Conservation (phyloP, 805 yeast species). For the Maudiozyma turicensis region DNA sequence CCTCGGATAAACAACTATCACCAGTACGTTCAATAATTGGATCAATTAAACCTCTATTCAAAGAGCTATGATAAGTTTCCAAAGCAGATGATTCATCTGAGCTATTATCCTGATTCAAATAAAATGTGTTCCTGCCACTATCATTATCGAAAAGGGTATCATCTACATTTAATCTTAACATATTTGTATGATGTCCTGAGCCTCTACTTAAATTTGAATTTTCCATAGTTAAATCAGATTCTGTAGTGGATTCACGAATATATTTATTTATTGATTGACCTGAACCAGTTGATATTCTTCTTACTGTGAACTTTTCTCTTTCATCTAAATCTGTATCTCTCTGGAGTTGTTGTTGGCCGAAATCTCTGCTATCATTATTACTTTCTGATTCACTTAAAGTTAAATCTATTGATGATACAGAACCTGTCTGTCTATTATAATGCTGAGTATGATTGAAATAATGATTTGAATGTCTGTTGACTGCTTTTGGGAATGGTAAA, state of each 20-base stretch:
- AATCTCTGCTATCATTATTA: not conserved
- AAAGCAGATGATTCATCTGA: not conserved
- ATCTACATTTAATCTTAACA: not conserved
- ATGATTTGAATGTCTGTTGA: slow-evolving; percentile 1
- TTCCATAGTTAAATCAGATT: not conserved
- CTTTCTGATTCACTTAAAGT: not conserved
- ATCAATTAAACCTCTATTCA: not conserved
- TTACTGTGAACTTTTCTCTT: not conserved
- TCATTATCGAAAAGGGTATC: not conserved
- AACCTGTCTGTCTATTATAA: not conserved
- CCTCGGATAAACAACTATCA: slow-evolving; percentile 17
- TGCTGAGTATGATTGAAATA: not conserved
- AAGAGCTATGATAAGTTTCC: not conserved
- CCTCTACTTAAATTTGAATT: not conserved
- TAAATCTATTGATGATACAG: not conserved
- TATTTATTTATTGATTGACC: not conserved
- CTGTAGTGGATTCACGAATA: not conserved
- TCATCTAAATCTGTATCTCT: not conserved
- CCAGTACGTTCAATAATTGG: not conserved
- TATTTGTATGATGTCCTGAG: not conserved
- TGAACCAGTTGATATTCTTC: slow-evolving; percentile 3
- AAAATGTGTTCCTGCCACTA: not conserved
- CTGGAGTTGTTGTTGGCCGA: not conserved
- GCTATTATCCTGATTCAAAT: not conserved
- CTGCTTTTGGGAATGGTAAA: slow-evolving; percentile 24